Evolutionary conservation across 1,284 basidiomycete genomes (phyloP), one percentile per base, ranked within the genome.

Genomic region (Fistulinella cinereoalba): DNA sequence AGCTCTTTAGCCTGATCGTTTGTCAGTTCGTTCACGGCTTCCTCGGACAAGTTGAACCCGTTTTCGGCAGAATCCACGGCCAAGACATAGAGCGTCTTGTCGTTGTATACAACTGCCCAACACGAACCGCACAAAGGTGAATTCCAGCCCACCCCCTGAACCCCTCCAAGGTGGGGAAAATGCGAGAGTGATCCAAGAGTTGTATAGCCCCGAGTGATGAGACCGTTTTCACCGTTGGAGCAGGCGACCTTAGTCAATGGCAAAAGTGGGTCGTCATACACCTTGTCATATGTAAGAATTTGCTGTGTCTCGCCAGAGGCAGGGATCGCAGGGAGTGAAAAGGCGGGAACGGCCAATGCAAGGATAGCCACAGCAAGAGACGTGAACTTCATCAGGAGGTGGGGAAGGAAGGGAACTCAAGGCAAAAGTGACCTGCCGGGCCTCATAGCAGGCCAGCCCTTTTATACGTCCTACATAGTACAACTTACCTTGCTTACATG

Each of bases 141-240:
- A 15, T 22, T 19, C 18, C 18, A 36, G 2, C 18, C 18, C 6
- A 36, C 34, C 81, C 21, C 52, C 56, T 10, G 66, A 1, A 69
- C 69, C 18, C 70, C 76, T 13, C 75, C 75, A 49, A 79, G 73
- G 57, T 67, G 50, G 7, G 76, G 74, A 68, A 75, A 76, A 3
- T 55, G 56, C 6, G 71, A 71, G 19, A 76, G 62, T 12, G 61
- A 58, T 25, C 62, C 68, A 45, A 79, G 74, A 19, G 71, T 76
- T 5, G 57, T 64, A 63, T 51, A 69, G 10, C 34, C 34, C 49
- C 62, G 66, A 11, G 69, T 71, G 32, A 71, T 46, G 29, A 81
- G 69, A 11, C 79, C 79, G 55, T 79, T 71, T 2, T 45, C 29
- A 12, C 77, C 78, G 45, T 77, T 65, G 11, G 78, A 80, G 62